phyloP scores from a whole-genome alignment of 805 yeast genomes.

The Teunomyces funiuensis region DNA sequence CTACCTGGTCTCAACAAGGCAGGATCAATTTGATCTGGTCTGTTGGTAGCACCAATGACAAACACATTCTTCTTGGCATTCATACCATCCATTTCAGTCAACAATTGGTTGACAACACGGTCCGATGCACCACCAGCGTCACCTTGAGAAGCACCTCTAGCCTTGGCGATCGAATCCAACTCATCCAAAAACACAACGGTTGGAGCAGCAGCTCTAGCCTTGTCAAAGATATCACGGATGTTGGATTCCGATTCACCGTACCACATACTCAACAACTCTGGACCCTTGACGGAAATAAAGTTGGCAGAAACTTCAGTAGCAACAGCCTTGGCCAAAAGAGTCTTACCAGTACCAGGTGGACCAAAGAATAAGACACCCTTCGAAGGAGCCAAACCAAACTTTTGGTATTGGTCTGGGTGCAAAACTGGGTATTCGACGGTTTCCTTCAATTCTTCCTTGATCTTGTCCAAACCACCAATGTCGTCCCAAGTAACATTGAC shows the following conservation, averaged over 20 bases:
- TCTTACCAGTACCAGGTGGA: conserved; percentile 99
- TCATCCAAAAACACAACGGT: conserved; percentile 98
- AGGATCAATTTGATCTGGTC: conserved; percentile 99
- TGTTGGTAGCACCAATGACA: conserved; percentile 98
- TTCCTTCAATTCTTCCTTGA: conserved; percentile 95
- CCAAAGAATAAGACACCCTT: conserved; percentile 98
- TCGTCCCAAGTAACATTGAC: conserved; percentile 99
- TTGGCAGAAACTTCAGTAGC: conserved; percentile 99
- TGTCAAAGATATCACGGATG: conserved; percentile 95
- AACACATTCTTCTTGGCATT: conserved; percentile 98
- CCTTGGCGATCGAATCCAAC: conserved; percentile 95
- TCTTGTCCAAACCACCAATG: conserved; percentile 96
- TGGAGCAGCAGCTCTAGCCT: conserved; percentile 99
- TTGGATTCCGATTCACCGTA: conserved; percentile 98
- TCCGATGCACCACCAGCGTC: conserved; percentile 98
- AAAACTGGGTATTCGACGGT: conserved; percentile 98
- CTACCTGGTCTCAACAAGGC: conserved; percentile 99
- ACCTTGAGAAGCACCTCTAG: conserved; percentile 82
- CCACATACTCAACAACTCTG: conserved; percentile 97
- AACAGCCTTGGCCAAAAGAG: conserved; percentile 96
- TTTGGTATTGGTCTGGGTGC: conserved; percentile 98
- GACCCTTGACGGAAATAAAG: conserved; percentile 96
- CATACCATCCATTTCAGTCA: conserved; percentile 99
- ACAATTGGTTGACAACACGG: conserved; percentile 91
- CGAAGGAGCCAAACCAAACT: conserved; percentile 96